Evolutionary conservation across 1,139 yeast genomes (phyloP).

Genomic region (Ogataea hybrid): DNA sequence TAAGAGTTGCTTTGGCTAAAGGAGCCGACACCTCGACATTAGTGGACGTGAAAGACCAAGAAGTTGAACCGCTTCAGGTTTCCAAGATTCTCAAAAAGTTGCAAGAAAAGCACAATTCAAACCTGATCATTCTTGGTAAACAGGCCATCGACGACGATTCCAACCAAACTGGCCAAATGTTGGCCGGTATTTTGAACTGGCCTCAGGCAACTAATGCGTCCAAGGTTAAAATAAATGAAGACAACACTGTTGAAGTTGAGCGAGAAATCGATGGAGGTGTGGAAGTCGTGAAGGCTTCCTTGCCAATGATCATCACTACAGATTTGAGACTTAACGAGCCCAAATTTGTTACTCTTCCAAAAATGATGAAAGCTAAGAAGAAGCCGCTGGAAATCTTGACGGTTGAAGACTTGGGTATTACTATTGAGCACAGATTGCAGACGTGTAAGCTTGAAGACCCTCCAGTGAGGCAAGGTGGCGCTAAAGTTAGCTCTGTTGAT

Average conservation of each 20-base stretch:
- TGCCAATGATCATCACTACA: conserved; percentile 87
- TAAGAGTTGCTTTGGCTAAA: conserved; percentile 89
- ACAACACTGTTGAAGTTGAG: conserved; percentile 62
- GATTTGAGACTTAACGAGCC: conserved; percentile 94
- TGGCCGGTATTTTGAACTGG: conserved; percentile 93
- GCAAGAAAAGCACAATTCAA: conserved; percentile 68
- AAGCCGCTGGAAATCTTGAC: conserved; percentile 78
- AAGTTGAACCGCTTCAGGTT: conserved; percentile 83
- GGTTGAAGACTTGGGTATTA: conserved; percentile 70
- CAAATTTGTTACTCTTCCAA: conserved; percentile 89
- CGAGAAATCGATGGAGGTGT: conserved; percentile 96
- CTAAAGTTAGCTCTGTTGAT: conserved; percentile 76
- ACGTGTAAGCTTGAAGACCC: conserved; percentile 82
- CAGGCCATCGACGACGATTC: conserved; percentile 96
- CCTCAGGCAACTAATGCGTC: conserved; percentile 98
- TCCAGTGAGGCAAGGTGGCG: conserved; percentile 75
- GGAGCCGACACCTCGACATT: conserved; percentile 89
- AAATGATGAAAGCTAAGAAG: conserved; percentile 97
- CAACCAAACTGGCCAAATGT: conserved; percentile 96
- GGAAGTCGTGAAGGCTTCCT: conserved; percentile 71
- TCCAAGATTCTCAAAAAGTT: conserved; percentile 80
- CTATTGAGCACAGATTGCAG: conserved; percentile 62
- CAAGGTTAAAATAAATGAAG: conserved; percentile 66
- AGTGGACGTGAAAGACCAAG: conserved; percentile 69
- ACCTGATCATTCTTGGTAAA: conserved; percentile 85